Base-by-base conservation (phyloP, 2,329 filamentous ascomycete genomes). In the Huntiella savannae region DNA sequence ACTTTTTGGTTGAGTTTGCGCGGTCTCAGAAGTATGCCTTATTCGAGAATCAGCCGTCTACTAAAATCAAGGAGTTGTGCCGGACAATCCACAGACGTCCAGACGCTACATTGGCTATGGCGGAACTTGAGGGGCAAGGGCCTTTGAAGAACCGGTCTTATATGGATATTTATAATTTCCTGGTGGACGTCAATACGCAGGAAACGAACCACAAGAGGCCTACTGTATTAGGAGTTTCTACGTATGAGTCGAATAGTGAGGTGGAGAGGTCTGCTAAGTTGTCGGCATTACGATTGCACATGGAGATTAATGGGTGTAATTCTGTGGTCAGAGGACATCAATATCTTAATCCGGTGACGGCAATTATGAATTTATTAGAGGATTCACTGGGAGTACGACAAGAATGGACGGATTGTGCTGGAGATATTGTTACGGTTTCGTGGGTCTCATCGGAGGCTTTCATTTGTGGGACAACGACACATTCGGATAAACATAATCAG, bases 401-500 rank as follows among this genome's bases (percentile, higher is more conserved):
- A 2, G 68, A 76, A 53, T 79, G 73, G 63, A 73, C 68, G 2
- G 69, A 72, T 52, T 76, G 73, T 45, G 73, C 75, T 28, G 75
- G 75, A 3, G 75, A 79, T 53, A 69, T 79, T 38, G 63, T 67
- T 16, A 70, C 73, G 2, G 63, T 76, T 42, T 64, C 63, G 13
- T 79, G 75, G 75, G 61, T 71, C 0, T 70, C 69, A 0, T 54
- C 68, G 15, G 55, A 63, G n/a, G 60, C 61, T 12, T 73, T 78
- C 44, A 55, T 79, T n/a, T 76, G 73, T 51, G 75, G 75, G 33
- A 73, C 75, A 0, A 75, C 73, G 0, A 69, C 70, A 0, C 75
- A 79, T 57, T 77, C 73, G 0, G 75, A 79, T 52, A 59, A 63
- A 0, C 70, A 75, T 37, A 79, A 78, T 48, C 73, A 77, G 54